Conservation (phyloP, 2,329 filamentous ascomycete species). For the Calonectria pauciramosa region DNA sequence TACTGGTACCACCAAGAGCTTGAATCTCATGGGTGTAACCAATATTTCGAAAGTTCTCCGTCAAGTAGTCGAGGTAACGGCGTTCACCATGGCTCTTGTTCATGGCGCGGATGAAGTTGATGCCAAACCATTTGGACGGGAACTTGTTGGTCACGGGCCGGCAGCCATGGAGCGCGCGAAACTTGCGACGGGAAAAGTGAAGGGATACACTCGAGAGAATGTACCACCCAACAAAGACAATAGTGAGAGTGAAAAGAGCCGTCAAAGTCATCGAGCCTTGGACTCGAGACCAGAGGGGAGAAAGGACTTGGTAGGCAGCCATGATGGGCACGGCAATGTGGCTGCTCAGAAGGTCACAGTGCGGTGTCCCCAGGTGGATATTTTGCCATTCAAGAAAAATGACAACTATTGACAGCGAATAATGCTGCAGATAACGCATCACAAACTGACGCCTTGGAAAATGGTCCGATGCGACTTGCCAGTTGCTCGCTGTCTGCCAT, state of each 20-base stretch:
- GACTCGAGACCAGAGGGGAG: neutral
- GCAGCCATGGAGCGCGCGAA: neutral
- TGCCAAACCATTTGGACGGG: neutral
- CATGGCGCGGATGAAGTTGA: neutral
- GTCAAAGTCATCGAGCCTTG: neutral
- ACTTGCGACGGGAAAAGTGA: neutral
- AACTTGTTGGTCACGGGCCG: neutral
- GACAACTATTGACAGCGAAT: neutral
- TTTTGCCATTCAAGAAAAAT: neutral
- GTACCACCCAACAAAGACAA: neutral
- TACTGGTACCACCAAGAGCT: constrained; percentile 13
- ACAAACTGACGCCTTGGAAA: neutral
- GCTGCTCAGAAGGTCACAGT: neutral
- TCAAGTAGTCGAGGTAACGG: neutral
- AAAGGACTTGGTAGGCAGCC: neutral
- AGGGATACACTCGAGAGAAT: neutral
- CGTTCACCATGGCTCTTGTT: neutral
- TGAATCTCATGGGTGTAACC: neutral
- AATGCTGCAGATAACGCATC: neutral
- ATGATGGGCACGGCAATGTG: neutral
- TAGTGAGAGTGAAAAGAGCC: neutral
- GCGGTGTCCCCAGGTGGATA: neutral
- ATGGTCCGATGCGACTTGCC: neutral
- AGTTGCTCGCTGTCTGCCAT: neutral
- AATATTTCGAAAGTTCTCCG: neutral